Conservation (phyloP, 768 basidiomycete species). For the Dioszegia hungarica region DNA sequence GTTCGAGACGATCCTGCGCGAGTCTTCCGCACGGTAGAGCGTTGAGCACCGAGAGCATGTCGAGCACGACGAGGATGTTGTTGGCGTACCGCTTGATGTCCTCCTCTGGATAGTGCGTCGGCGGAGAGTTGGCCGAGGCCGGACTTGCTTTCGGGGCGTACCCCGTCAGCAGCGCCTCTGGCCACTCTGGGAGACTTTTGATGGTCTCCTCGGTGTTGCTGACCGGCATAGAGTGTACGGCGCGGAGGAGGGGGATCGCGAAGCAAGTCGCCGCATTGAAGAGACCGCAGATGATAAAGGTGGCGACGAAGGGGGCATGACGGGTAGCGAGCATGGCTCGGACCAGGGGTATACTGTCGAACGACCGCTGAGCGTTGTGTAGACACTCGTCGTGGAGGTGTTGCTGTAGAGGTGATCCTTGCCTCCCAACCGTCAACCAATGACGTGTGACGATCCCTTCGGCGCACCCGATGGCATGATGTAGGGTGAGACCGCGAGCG, state of each 20-base stretch:
- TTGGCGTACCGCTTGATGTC: slow-evolving; percentile 14
- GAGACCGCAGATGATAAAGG: slow-evolving; percentile 10
- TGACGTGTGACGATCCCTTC: slow-evolving; percentile 4
- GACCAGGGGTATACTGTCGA: slow-evolving; percentile 8
- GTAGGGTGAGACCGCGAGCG: slow-evolving; percentile 5
- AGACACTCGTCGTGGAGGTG: slow-evolving; percentile 14
- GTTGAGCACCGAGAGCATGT: slow-evolving; percentile 12
- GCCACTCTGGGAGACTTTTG: slow-evolving; percentile 2
- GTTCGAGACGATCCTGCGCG: slow-evolving; percentile 9
- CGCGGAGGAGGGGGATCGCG: slow-evolving; percentile 19
- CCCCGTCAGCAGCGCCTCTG: background rate
- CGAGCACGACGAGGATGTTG: slow-evolving; percentile 19
- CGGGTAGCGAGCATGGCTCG: slow-evolving; percentile 4
- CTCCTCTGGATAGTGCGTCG: slow-evolving; percentile 2
- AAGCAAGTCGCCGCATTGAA: slow-evolving; percentile 24
- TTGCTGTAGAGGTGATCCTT: background rate
- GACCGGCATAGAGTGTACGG: slow-evolving; percentile 1
- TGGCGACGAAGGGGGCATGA: slow-evolving; percentile 8
- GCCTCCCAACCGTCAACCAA: slow-evolving; percentile 8
- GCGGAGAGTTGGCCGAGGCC: background rate
- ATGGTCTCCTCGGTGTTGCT: slow-evolving; percentile 6
- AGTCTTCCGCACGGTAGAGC: slow-evolving; percentile 2
- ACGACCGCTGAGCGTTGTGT: slow-evolving; percentile 8
- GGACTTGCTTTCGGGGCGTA: no score
- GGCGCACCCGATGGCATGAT: slow-evolving; percentile 9